phyloP scores from a whole-genome alignment of 2,329 filamentous ascomycete species.

The Ceratocystis variospora region DNA sequence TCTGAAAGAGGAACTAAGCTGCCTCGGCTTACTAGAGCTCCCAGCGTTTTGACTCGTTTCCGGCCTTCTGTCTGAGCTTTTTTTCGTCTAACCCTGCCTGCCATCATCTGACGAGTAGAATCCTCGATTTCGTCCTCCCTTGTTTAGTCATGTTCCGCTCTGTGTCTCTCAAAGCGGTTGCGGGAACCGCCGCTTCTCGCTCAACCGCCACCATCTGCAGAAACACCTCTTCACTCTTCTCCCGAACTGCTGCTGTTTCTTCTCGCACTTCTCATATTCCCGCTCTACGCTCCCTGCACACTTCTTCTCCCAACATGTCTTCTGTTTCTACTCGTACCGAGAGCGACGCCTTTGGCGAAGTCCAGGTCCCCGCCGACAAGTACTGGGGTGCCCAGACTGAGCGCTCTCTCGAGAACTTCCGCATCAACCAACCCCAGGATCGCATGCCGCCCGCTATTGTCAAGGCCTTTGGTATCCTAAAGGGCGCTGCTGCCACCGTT shows the following conservation, averaged over 20 bases:
- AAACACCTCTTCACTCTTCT: constrained; percentile 10
- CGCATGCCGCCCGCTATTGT: constrained; percentile 92
- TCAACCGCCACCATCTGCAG: not conserved
- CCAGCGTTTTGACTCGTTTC: constrained; percentile 11
- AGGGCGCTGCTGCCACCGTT: constrained; percentile 88
- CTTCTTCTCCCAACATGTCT: constrained; percentile 34
- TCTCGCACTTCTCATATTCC: constrained; percentile 11
- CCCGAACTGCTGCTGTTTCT: not conserved
- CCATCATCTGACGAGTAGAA: constrained; percentile 16
- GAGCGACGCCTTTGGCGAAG: constrained; percentile 94
- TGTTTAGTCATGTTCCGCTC: constrained; percentile 18
- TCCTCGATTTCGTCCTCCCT: constrained; percentile 8
- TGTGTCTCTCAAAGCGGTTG: constrained; percentile 16
- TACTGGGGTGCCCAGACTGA: constrained; percentile 99
- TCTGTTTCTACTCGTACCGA: constrained; percentile 54
- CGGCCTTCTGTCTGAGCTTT: constrained; percentile 13
- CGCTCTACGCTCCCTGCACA: constrained; percentile 27
- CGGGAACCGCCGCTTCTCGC: constrained; percentile 10
- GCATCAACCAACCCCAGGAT: constrained; percentile 98
- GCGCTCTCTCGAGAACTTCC: constrained; percentile 93
- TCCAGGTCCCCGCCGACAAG: constrained; percentile 80
- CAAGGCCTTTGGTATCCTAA: constrained; percentile 89
- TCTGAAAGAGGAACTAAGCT: not conserved
- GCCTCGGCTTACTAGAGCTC: constrained; percentile 6
- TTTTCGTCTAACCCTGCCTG: constrained; percentile 1